phyloP scores from a whole-genome alignment of 345 rosid genomes.

The Acer saccharum region DNA sequence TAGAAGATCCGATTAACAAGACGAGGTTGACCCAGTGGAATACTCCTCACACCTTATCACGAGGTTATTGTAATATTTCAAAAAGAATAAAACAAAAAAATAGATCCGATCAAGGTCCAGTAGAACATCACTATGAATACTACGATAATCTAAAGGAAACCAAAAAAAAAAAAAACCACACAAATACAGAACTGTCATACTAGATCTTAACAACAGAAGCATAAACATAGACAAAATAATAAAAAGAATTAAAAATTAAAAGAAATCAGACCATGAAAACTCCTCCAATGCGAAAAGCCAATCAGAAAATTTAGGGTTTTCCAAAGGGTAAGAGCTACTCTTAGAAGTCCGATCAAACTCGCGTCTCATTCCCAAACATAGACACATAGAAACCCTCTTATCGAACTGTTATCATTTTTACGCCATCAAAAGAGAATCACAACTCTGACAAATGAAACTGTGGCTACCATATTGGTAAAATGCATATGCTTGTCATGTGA shows the following conservation, averaged over 20 bases:
- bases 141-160: too few species aligned
- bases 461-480: background rate
- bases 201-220: background rate
- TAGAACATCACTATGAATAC: background rate
- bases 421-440: conserved; percentile 1
- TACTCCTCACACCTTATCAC: too few species aligned
- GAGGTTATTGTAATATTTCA: too few species aligned
- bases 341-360: background rate
- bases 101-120: background rate
- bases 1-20: too few species aligned
- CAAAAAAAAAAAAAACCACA: too few species aligned
- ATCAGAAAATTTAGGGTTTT: too few species aligned
- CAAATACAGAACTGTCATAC: background rate
- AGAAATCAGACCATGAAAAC: background rate
- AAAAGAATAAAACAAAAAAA: too few species aligned
- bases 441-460: background rate
- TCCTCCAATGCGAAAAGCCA: too few species aligned
- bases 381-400: background rate
- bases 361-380: background rate
- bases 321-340: background rate
- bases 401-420: background rate
- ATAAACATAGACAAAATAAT: too few species aligned
- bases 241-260: too few species aligned
- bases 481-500: background rate
- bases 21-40: too few species aligned